These are phyloP conservation scores for Tylopilus intermedius DNA, from an alignment of 768 basidiomycete genomes.

Conservation along the genomic window DNA sequence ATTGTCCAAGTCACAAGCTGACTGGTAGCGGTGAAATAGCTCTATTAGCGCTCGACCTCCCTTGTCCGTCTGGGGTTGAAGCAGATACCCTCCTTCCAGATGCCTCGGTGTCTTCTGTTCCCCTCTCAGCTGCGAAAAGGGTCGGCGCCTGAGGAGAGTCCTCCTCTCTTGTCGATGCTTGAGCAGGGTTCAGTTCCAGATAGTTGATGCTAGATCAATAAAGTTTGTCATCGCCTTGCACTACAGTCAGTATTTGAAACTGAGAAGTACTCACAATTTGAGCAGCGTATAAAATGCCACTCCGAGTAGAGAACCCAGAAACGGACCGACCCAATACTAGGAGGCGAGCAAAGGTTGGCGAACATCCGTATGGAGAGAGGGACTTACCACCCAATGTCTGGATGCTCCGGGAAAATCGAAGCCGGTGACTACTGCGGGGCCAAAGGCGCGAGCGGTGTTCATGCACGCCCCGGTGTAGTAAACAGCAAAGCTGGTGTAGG, in stretches of 20 bases:
- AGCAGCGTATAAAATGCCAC: conserved; percentile 53
- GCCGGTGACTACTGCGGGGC: conserved; percentile 62
- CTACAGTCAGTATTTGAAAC: background rate
- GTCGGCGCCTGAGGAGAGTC: conserved; percentile 22
- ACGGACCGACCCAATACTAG: conserved; percentile 70
- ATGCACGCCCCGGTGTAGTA: conserved; percentile 62
- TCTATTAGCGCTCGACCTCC: background rate
- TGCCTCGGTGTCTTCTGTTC: conserved; percentile 4
- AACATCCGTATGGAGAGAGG: background rate
- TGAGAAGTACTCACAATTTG: conserved; percentile 38
- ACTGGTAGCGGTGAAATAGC: background rate
- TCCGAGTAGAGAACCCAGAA: conserved; percentile 58
- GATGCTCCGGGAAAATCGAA: conserved; percentile 37
- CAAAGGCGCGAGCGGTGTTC: conserved; percentile 68
- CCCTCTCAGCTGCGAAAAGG: conserved; percentile 9
- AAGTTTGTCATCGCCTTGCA: conserved; percentile 2
- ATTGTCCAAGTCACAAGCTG: background rate
- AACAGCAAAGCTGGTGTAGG: conserved; percentile 45
- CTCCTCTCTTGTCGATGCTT: conserved; percentile 26
- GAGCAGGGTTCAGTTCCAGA: conserved; percentile 27
- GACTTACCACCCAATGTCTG: conserved; percentile 59
- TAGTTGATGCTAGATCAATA: conserved; percentile 22
- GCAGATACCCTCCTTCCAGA: background rate
- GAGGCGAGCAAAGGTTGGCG: conserved; percentile 5
- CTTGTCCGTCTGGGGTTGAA: background rate